phyloP scores from a whole-genome alignment of 2,329 filamentous ascomycete genomes.

The Fusarium begoniae region DNA sequence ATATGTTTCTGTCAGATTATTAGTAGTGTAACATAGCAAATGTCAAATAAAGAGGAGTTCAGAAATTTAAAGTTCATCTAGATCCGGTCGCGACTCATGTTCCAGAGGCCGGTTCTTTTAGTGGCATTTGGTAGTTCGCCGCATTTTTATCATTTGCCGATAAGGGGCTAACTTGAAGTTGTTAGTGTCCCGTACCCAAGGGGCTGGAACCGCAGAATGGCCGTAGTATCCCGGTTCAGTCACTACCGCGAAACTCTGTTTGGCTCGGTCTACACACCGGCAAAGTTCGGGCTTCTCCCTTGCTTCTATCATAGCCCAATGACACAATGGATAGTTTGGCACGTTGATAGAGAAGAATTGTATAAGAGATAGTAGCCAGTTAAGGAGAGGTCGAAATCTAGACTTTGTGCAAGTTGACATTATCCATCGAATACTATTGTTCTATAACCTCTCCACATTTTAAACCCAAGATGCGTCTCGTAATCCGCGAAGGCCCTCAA shows the following conservation, averaged over 20 bases:
- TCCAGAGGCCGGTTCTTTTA: neutral
- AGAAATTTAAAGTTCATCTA: neutral
- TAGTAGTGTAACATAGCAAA: neutral
- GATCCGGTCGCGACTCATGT: neutral
- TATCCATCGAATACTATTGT: neutral
- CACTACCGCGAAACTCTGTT: neutral
- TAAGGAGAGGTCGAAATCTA: neutral
- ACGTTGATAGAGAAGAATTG: neutral
- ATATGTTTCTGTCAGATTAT: neutral
- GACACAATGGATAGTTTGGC: neutral
- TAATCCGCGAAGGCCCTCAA: neutral
- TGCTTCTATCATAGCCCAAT: neutral
- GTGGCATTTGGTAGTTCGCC: neutral
- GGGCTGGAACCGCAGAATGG: neutral
- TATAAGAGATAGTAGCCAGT: neutral
- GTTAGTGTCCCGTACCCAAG: neutral
- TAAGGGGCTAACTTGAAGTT: neutral
- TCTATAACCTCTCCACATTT: neutral
- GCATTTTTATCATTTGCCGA: neutral
- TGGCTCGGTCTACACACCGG: neutral
- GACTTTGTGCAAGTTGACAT: neutral
- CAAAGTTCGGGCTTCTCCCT: conserved; percentile 5
- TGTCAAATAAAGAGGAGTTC: neutral
- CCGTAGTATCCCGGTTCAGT: conserved; percentile 2
- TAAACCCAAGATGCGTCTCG: neutral